Evolutionary conservation across 768 basidiomycete species (phyloP), one percentile per base, ranked within the genome.

Genomic region (Phlegmacium glaucopus): DNA sequence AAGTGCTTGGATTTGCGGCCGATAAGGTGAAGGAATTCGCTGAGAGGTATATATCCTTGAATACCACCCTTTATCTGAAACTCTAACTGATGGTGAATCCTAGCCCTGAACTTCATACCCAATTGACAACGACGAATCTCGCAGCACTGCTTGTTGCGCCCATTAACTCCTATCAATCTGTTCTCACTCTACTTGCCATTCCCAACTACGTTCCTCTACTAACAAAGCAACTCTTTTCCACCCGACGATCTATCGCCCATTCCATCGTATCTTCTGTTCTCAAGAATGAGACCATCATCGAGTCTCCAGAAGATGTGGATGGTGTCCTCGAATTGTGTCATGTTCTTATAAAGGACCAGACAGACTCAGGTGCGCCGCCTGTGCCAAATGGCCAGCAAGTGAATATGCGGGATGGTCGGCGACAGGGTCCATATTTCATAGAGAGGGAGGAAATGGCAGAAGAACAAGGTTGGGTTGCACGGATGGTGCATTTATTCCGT

Each of bases 401-500:
- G 25, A 70, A 64, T 18, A 55, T 58, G 17, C 74, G 76, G 52
- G 78, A 79, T 38, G 59, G 66, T 40, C 74, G 82, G 49, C 71
- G 83, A 51, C 78, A 80, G 47, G 82, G 81, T 6, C 72, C 81
- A 9, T 79, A 83, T 55, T 70, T 73, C 25, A 58, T 79, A 43
- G 94, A 95, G 62, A 69, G 85, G 42, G 90, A 94, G 62, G 95
- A 98, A 61, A 77, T 94, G 72, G 94, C 94, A 0, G 96, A 99
- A 65, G 96, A 99, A 65, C 96, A 99, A 59, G 96, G 96, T 0
- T 99, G 96, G 96, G 83, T 97, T 12, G 95, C 96, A 34, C 74
- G 95, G 52, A 97, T 98, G 91, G 89, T 98, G 2, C 96, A 99
- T 72, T 65, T 98, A 27, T 96, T 98, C 81, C 74, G 85, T 16